These are phyloP conservation scores for Wallacemonas sp. DNA, from an alignment of 208 protist species.

Conservation along the genomic window DNA sequence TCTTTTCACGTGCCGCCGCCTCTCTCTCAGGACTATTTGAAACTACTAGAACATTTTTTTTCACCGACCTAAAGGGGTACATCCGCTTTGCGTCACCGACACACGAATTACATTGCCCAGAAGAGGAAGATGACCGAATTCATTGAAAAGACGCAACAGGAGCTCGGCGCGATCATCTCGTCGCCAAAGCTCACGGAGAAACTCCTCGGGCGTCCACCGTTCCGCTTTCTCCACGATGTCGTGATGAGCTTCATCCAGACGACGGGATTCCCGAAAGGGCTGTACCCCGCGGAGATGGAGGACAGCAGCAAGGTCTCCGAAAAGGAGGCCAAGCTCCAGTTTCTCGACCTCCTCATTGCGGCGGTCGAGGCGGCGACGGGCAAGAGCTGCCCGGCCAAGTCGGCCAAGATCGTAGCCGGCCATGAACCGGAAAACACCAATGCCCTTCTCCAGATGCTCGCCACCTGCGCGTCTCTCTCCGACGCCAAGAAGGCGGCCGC, in stretches of 20 bases:
- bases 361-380: slow-evolving; percentile 82
- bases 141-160: slow-evolving; percentile 76
- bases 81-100: too few species aligned
- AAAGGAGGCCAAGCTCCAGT: slow-evolving; percentile 87
- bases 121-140: slow-evolving; percentile 52
- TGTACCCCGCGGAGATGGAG: slow-evolving; percentile 62
- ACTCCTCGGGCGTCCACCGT: slow-evolving; percentile 82
- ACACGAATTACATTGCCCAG: too few species aligned
- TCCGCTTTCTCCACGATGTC: slow-evolving; percentile 91
- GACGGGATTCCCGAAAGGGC: slow-evolving; percentile 73
- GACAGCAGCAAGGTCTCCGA: slow-evolving; percentile 78
- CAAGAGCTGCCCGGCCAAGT: slow-evolving; percentile 48
- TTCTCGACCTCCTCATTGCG: slow-evolving; percentile 73
- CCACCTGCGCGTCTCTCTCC: slow-evolving; percentile 64
- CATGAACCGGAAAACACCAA: slow-evolving; percentile 90
- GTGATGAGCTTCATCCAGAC: slow-evolving; percentile 65
- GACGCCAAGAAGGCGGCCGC: slow-evolving; percentile 60
- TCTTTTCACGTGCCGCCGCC: too few species aligned
- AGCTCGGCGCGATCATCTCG: slow-evolving; percentile 77
- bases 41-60: too few species aligned
- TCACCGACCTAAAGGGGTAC: too few species aligned
- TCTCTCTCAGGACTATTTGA: too few species aligned
- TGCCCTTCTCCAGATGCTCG: slow-evolving; percentile 81
- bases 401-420: slow-evolving; percentile 84
- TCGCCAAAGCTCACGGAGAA: slow-evolving; percentile 90